Percentiles rank a stretch among this genome's conserved stretches.
Conservation (phyloP, 2,329 filamentous ascomycete genomes). For the Aspergillus floridensis region DNA sequence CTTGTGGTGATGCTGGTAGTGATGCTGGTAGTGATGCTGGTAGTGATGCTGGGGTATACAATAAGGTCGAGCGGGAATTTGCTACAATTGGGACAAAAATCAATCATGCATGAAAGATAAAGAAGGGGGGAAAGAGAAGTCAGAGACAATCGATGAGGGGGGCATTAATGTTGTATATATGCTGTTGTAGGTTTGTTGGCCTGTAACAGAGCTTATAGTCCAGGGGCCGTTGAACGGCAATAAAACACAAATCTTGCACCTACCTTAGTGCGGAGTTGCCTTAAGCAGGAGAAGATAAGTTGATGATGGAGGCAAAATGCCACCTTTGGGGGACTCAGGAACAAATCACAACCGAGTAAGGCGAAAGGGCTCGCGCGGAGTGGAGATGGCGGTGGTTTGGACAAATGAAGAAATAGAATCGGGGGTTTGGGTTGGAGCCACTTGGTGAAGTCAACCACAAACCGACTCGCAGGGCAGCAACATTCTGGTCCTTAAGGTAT, state of each 20-base stretch:
- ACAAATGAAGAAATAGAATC: conserved; percentile 12
- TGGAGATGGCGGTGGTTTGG: conserved; percentile 11
- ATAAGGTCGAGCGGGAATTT: not conserved
- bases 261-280: not conserved
- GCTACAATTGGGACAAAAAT: not conserved
- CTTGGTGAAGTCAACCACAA: conserved; percentile 13
- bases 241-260: not conserved
- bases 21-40: not conserved
- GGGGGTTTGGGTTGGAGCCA: conserved; percentile 12
- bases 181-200: not conserved
- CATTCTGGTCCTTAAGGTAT: not conserved
- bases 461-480: conserved; percentile 1
- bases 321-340: not conserved
- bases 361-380: conserved; percentile 12
- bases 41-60: not conserved
- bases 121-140: not conserved
- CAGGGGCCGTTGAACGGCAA: not conserved
- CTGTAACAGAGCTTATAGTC: not conserved
- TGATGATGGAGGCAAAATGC: conserved; percentile 2
- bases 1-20: not conserved
- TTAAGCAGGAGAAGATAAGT: not conserved
- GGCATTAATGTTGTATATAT: not conserved
- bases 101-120: not conserved
- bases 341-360: conserved; percentile 2
- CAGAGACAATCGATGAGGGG: not conserved